These are phyloP conservation scores for Mycena galopus DNA, from an alignment of 768 basidiomycete genomes.

Conservation along the genomic window DNA sequence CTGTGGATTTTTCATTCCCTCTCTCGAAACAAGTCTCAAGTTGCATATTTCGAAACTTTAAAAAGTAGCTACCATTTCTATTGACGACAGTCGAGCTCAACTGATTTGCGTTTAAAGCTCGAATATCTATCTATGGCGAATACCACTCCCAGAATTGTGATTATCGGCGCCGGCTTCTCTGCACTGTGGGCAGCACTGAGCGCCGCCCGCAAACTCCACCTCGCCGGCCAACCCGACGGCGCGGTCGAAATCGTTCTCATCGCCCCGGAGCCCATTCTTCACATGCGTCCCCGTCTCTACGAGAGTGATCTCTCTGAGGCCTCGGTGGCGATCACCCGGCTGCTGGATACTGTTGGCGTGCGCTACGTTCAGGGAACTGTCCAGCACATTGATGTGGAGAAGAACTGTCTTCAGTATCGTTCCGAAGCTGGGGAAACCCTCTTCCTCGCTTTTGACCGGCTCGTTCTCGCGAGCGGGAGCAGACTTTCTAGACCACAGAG, in stretches of 20 bases:
- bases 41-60: background rate
- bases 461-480: conserved; percentile 38
- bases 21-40: background rate
- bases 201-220: conserved; percentile 32
- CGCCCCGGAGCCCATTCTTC: conserved; percentile 36
- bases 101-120: background rate
- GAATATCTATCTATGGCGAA: conserved; percentile 6
- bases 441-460: conserved; percentile 28
- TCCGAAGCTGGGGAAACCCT: background rate
- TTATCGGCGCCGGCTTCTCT: conserved; percentile 36
- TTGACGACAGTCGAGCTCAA: background rate
- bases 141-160: conserved; percentile 22
- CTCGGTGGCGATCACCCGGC: conserved; percentile 13
- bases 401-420: conserved; percentile 16
- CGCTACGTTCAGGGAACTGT: conserved; percentile 34
- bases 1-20: background rate
- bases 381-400: conserved; percentile 17
- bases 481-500: conserved; percentile 27
- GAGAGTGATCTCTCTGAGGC: conserved; percentile 31
- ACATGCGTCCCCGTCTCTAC: conserved; percentile 39
- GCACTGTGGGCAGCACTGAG: conserved; percentile 37
- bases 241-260: conserved; percentile 31
- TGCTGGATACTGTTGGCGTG: conserved; percentile 24
- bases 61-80: background rate
- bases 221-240: conserved; percentile 10